phyloP scores from a whole-genome alignment of 441 rosid genomes.

The Viola pubescens region DNA sequence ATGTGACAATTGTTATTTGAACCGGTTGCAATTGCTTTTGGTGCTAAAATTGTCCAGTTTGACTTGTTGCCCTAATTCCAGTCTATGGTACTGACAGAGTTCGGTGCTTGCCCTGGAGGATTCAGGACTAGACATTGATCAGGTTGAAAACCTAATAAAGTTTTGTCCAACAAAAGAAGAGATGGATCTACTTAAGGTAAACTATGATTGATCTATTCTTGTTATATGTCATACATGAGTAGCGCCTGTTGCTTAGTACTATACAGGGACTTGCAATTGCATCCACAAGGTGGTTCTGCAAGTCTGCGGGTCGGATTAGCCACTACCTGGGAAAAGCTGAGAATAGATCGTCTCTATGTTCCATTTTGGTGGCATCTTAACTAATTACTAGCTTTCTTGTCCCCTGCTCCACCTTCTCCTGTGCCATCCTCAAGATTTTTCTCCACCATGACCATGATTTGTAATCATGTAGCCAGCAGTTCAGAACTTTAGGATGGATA shows the following conservation, averaged over 20 bases:
- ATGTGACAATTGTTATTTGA: no score
- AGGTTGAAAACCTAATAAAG: slow-evolving; percentile 83
- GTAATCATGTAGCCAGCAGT: slow-evolving; percentile 1
- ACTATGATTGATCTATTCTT: not conserved
- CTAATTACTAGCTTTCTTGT: not conserved
- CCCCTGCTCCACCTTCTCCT: no score
- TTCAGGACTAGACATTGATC: slow-evolving; percentile 73
- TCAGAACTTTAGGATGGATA: slow-evolving; percentile 15
- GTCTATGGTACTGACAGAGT: slow-evolving; percentile 37
- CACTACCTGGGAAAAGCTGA: not conserved
- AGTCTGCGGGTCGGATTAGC: not conserved
- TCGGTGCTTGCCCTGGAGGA: slow-evolving; percentile 76
- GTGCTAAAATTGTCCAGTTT: not conserved
- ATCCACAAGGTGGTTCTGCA: not conserved
- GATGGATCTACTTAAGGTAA: slow-evolving; percentile 75
- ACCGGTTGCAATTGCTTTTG: no score
- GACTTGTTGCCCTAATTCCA: slow-evolving; percentile 10
- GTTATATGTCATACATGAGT: not conserved
- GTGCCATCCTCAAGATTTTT: slow-evolving; percentile 7
- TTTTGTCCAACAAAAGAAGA: slow-evolving; percentile 93
- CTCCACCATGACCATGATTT: not conserved
- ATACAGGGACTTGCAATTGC: not conserved
- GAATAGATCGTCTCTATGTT: not conserved
- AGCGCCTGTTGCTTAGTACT: not conserved
- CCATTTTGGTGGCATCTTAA: not conserved